These are phyloP conservation scores for Aspergillus sp. DNA, from an alignment of 2,329 filamentous ascomycete genomes.

Conservation along the genomic window DNA sequence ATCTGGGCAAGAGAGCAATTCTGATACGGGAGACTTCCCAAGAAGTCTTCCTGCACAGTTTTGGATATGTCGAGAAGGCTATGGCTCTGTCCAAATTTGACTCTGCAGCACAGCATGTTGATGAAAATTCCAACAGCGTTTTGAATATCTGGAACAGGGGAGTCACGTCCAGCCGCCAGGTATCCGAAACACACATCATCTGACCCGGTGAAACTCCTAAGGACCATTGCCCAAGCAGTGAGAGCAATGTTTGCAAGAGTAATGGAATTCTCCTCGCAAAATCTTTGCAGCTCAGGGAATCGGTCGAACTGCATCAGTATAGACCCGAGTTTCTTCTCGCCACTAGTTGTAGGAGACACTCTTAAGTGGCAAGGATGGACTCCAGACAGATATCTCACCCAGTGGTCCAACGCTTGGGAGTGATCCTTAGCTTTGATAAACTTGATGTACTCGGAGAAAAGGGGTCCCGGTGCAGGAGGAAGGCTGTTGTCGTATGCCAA, in stretches of 20 bases:
- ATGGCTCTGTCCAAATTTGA: conserved; percentile 36
- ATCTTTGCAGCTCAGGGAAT: conserved; percentile 28
- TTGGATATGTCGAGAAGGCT: conserved; percentile 41
- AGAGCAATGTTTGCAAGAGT: conserved; percentile 38
- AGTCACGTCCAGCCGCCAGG: conserved; percentile 42
- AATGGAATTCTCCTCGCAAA: conserved; percentile 29
- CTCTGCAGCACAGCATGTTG: conserved; percentile 54
- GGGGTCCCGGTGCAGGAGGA: conserved; percentile 24
- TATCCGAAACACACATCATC: conserved; percentile 44
- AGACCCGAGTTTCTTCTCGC: conserved; percentile 8
- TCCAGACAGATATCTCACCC: conserved; percentile 34
- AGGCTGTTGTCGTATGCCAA: conserved; percentile 31
- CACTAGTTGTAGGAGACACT: background rate
- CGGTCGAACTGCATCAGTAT: conserved; percentile 23
- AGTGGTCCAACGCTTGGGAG: conserved; percentile 28
- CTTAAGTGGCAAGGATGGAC: conserved; percentile 32
- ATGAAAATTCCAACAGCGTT: conserved; percentile 51
- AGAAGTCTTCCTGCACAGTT: conserved; percentile 46
- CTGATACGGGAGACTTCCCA: conserved; percentile 48
- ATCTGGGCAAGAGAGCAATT: conserved; percentile 50
- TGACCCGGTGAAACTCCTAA: conserved; percentile 28
- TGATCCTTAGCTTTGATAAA: conserved; percentile 27
- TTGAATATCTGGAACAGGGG: conserved; percentile 45
- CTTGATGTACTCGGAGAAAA: conserved; percentile 38
- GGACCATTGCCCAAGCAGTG: conserved; percentile 39